Base-by-base conservation (phyloP, 192 early-diverging fungal species). In the Dispira parvispora region DNA sequence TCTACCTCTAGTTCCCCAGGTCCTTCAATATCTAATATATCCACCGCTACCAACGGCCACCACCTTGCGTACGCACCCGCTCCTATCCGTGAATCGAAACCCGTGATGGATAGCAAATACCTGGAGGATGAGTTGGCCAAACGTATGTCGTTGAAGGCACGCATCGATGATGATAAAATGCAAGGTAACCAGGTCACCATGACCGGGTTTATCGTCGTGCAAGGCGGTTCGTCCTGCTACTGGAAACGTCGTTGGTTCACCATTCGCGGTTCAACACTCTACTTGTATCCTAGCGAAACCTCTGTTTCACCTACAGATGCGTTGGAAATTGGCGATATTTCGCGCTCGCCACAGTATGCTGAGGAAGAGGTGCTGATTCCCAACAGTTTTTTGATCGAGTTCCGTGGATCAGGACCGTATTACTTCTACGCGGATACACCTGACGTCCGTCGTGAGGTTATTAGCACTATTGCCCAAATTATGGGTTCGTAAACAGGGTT, bases 241-340 rank as follows among this genome's bases (percentile, higher is more conserved):
- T 83, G 79, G 81, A 78, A 73, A 53, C 73, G 81, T 45, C 75
- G 81, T 11, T 83, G 71, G 64, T 83, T 81, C 66, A 65, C 71
- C 42, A 75, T 83, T 65, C 70, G 72, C n/a, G 75, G 74, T 23
- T 70, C 72, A 45, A 70, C 61, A 23, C 45, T 83, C 18, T 68
- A 69, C 0, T 63, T 81, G 14, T 83, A 75, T 64, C 66, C 74
- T 13, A 80, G 80, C 38, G 74, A 76, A 58, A 69, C 64, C 26
- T 69, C 67, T 20, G 69, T 72, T 26, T 57, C 64, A 4, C 74
- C 74, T 8, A 64, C 73, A 23, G 69, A 71, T 46, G 64, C 71
- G 16, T 61, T 78, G 56, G 72, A 68, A 26, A 67, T 78, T 16
- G 69, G 67, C 16, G 69, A 70, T 5, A 52, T 71, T 55, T 73